Evolutionary conservation across 495 filamentous ascomycete genomes (phyloP), one percentile per base, ranked within the genome.

Genomic region (Penicillium robsamsonii): DNA sequence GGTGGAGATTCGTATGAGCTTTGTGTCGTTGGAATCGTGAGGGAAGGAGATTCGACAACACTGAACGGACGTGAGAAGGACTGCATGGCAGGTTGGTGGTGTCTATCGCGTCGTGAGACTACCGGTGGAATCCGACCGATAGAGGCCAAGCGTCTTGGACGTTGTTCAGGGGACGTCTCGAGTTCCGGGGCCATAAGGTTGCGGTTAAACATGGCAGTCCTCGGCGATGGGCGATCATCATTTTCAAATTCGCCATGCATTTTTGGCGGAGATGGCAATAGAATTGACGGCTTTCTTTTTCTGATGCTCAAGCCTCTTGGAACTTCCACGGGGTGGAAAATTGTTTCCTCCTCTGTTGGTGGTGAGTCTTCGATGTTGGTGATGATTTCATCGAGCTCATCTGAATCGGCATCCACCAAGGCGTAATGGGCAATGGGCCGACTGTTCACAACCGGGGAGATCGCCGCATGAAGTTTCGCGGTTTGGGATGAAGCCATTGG

Each of bases 41-140:
- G 22, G 25, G 65, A 64, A 44, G 75, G 62, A 0, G 65, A 63
- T 13, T 75, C 68, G n/a, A 61, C 57, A 30, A 77, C 69, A 53
- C 78, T 81, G 62, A 91, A 91, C 1, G 92, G 92, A 40, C 92
- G 77, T 1, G 92, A 96, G 66, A 95, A 96, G 15, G 92, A 96
- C 67, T 87, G 87, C 13, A 87, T 79, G 3, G 89, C 84, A 5
- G 85, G 85, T 51, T 79, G 81, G 58, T 88, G 84, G 35, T 86
- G 82, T 44, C 86, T 82, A 53, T 87, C 87, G 35, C 82, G 76
- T 41, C 77, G 79, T 40, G 87, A 92, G 35, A 93, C 83, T 11
- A 97, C 91, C 61, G 86, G 86, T 20, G 93, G 93, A 57, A 97
- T 97, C 10, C 93, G 87, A 12, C 92, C 93, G 52, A 97, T 85